Conservation (phyloP, 2,329 filamentous ascomycete species). For the Cordyceps militaris region DNA sequence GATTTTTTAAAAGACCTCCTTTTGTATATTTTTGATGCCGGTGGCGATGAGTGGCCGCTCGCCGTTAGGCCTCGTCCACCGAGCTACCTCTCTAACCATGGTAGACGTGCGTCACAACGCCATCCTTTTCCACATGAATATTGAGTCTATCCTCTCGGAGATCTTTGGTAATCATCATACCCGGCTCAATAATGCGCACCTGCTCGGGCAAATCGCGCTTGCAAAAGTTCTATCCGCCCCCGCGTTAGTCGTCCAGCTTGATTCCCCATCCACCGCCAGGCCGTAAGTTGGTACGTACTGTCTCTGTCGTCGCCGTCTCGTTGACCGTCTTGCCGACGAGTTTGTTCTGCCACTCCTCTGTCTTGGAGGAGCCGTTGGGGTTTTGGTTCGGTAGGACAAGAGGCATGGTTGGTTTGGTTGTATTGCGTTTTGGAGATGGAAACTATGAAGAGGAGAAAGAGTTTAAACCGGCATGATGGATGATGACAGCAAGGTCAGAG, state of each 20-base stretch:
- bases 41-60: background rate
- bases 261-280: too few species aligned
- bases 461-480: background rate
- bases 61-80: background rate
- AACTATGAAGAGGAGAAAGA: background rate
- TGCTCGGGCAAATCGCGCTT: conserved; percentile 52
- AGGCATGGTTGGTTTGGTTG: conserved; percentile 44
- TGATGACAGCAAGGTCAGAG: background rate
- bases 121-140: conserved; percentile 52
- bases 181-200: conserved; percentile 50
- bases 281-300: too few species aligned
- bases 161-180: conserved; percentile 52
- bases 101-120: conserved; percentile 51
- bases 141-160: conserved; percentile 49
- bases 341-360: conserved; percentile 54
- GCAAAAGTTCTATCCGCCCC: conserved; percentile 44
- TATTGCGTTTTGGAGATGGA: background rate
- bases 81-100: conserved; percentile 36
- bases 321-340: conserved; percentile 57
- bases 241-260: too few species aligned
- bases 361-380: conserved; percentile 37
- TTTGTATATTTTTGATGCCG: background rate
- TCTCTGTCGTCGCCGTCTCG: conserved; percentile 43
- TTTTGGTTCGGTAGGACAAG: conserved; percentile 56
- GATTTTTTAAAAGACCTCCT: background rate